phyloP scores from a whole-genome alignment of 495 filamentous ascomycete species.

The Aspergillus conjunctus region DNA sequence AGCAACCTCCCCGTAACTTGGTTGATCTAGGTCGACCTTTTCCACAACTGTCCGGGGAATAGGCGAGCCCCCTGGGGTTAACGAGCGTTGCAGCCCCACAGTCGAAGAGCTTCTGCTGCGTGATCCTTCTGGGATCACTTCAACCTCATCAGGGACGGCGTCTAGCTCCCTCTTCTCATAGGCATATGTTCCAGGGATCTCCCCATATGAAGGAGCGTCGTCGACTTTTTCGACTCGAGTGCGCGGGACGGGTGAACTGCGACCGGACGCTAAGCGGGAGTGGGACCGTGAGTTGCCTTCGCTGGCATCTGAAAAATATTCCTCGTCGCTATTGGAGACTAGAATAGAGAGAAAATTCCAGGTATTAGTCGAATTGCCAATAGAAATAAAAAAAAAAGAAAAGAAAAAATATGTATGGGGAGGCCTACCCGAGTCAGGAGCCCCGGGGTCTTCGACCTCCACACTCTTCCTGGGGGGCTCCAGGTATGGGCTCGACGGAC shows the following conservation, averaged over 20 bases:
- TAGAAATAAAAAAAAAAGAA: neutral
- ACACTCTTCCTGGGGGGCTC: constrained; percentile 68
- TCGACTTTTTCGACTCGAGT: constrained; percentile 67
- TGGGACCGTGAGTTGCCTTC: constrained; percentile 56
- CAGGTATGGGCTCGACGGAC: constrained; percentile 48
- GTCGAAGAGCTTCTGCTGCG: constrained; percentile 50
- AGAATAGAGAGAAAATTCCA: neutral
- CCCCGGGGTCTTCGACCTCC: constrained; percentile 73
- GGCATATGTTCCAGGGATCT: constrained; percentile 63
- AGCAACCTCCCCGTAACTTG: constrained; percentile 84
- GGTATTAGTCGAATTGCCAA: neutral
- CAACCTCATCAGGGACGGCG: constrained; percentile 67
- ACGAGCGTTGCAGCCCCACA: constrained; percentile 40
- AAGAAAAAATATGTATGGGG: neutral
- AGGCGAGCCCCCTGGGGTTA: constrained; percentile 57
- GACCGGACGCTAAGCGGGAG: constrained; percentile 39
- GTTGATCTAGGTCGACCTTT: constrained; percentile 65
- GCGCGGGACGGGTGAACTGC: constrained; percentile 58
- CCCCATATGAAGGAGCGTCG: constrained; percentile 57
- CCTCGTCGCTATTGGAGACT: constrained; percentile 72
- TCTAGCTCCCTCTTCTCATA: constrained; percentile 60
- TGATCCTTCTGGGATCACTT: constrained; percentile 59
- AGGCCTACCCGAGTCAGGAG: constrained; percentile 74
- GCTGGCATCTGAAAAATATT: constrained; percentile 89
- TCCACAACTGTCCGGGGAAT: constrained; percentile 85